Evolutionary conservation across 371 early-diverging fungal species (phyloP), one percentile per base, ranked within the genome.

Genomic region (Zopfochytrium polystomum): DNA sequence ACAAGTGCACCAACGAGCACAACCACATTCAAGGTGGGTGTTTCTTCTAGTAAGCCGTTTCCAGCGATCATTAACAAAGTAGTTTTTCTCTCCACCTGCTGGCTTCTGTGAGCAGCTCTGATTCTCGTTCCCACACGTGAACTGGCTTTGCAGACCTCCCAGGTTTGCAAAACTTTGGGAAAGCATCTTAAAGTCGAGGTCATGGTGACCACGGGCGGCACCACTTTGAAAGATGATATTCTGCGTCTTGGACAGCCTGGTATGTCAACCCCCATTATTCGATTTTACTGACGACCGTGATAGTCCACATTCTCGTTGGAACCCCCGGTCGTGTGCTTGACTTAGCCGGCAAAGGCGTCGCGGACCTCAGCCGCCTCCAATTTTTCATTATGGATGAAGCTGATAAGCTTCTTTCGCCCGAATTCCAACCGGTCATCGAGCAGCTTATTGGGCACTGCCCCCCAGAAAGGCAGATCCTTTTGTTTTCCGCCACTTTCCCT

Each of bases 351-450:
- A 92, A 91, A 64, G 86, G 85, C 22, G 81, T 96, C 15, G 92
- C 92, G 42, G 87, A 92, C 71, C 87, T 98, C 53, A 83, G 85
- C 67, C 84, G 90, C 62, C 90, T 91, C 65, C 72, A 83, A 22
- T 89, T 90, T 23, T 86, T 98, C 70, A 90, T 99, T 33, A 92
- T 98, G 91, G 99, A 99, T 71, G 99, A 99, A 71, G 98, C 98
- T 0, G 99, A 99, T 74, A 98, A 98, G 77, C 82, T 99, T 27
- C 80, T 99, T 32, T 90, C 91, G 43, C 90, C 92, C 26, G 98
- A 95, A 74, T 98, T 96, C 73, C 88, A 91, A 33, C 96, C 96
- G n/a, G 86, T 93, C 54, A 89, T 99, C 50, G 95, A 96, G 75
- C 89, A 95, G 68, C 70, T 99, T 53, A 83, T 98, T 52, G 73